These are phyloP conservation scores for Collybia nuda DNA, from an alignment of 768 basidiomycete genomes.

Conservation along the genomic window DNA sequence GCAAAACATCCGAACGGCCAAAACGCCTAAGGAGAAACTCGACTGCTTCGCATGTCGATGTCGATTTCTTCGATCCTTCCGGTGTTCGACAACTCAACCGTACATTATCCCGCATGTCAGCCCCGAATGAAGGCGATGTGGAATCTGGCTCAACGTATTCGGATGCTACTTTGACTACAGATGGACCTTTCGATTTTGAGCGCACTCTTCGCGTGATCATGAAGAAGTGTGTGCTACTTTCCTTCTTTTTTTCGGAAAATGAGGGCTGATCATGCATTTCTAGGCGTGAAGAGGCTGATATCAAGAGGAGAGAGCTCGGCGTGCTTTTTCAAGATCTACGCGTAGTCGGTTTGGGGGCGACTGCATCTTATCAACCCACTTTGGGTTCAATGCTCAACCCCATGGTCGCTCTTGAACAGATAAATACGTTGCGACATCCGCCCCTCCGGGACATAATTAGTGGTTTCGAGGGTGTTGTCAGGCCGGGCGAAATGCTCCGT, in stretches of 20 bases:
- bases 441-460: conserved; percentile 61
- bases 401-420: conserved; percentile 33
- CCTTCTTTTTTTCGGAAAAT: not conserved
- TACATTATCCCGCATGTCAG: conserved; percentile 1
- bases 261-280: not conserved
- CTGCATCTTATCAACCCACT: conserved; percentile 55
- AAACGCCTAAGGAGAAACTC: not conserved
- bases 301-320: conserved; percentile 48
- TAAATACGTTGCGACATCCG: conserved; percentile 56
- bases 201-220: conserved; percentile 27
- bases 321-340: conserved; percentile 58
- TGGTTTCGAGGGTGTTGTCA: conserved; percentile 62
- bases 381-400: conserved; percentile 67
- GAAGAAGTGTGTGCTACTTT: conserved; percentile 24
- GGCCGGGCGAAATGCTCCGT: conserved; percentile 79
- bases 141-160: not conserved
- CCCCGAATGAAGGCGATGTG: not conserved
- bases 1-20: not conserved
- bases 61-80: conserved; percentile 12
- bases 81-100: conserved; percentile 2
- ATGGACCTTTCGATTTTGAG: conserved; percentile 36
- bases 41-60: conserved; percentile 2
- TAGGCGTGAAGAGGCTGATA: conserved; percentile 11
- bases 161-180: conserved; percentile 20
- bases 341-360: conserved; percentile 59